Conservation (phyloP, 257 asterid genomes). For the Verbascum thapsus region DNA sequence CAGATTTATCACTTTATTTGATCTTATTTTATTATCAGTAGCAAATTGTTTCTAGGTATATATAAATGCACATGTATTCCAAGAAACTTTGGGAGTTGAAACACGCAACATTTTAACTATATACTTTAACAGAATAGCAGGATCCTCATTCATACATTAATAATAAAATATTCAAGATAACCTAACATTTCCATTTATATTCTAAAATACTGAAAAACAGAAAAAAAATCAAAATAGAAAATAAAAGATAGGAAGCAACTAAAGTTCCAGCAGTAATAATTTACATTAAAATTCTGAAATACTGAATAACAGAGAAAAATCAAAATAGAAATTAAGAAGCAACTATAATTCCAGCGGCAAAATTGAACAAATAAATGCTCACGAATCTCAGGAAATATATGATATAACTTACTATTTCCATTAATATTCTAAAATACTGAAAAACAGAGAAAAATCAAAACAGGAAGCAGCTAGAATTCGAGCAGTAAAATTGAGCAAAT, state of each 20-base stretch:
- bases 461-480: not conserved
- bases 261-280: constrained; percentile 2
- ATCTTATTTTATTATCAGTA: constrained; percentile 1
- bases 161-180: constrained; percentile 5
- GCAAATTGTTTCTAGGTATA: not conserved
- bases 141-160: not conserved
- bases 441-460: not conserved
- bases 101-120: too few species aligned
- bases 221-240: too few species aligned
- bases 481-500: constrained; percentile 3
- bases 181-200: not conserved
- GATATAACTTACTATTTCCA: too few species aligned
- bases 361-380: constrained; percentile 16
- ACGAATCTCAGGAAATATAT: constrained; percentile 21
- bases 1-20: constrained; percentile 18
- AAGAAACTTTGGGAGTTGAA: not conserved
- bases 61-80: constrained; percentile 1
- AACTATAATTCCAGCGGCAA: constrained; percentile 1
- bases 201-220: not conserved
- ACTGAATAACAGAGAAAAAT: not conserved
- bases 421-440: constrained; percentile 1
- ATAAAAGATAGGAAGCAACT: not conserved
- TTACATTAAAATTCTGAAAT: constrained; percentile 2
- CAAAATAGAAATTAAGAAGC: not conserved
- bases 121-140: too few species aligned